Percentiles rank a stretch among this genome's conserved stretches.
Evolutionary conservation across 805 yeast genomes (phyloP).

Genomic region (Saturnispora zaruensis): DNA sequence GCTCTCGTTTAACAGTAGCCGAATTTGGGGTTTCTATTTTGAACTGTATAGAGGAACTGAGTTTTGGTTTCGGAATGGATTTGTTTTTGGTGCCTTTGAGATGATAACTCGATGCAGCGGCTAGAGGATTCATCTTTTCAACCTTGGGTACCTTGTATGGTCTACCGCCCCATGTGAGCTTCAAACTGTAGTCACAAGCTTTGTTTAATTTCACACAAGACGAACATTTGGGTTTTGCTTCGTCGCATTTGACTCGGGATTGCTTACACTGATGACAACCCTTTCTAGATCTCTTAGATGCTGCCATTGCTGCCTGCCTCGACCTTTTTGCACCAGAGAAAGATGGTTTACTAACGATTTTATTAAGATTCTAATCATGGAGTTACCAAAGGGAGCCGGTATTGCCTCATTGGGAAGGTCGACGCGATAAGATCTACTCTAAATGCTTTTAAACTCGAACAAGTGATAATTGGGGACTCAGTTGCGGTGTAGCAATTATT

Average conservation of each 20-base stretch:
- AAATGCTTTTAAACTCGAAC: too few species aligned
- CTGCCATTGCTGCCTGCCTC: conserved; percentile 1
- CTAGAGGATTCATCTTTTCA: conserved; percentile 26
- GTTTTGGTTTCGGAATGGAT: background rate
- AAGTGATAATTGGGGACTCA: too few species aligned
- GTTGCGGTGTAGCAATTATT: too few species aligned
- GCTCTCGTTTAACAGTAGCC: background rate
- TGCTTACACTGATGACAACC: conserved; percentile 59
- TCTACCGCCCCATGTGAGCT: conserved; percentile 68
- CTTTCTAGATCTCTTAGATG: conserved; percentile 25
- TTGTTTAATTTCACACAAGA: conserved; percentile 41
- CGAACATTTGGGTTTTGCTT: conserved; percentile 51
- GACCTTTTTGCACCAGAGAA: background rate
- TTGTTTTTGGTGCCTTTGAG: background rate
- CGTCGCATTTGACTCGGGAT: conserved; percentile 63
- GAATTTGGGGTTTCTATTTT: conserved; percentile 12
- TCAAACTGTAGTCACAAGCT: conserved; percentile 55
- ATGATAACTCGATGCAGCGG: background rate
- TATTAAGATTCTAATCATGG: background rate
- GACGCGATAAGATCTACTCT: background rate
- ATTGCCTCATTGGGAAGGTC: background rate
- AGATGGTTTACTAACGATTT: background rate
- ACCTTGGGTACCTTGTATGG: conserved; percentile 42
- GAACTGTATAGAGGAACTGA: conserved; percentile 9
- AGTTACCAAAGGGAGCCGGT: background rate